A percentile compares a stretch with the other conserved stretches of the same genome.
These are phyloP conservation scores for Taxillus chinensis DNA, from an alignment of 164 flowering plant genomes.

Conservation along the genomic window DNA sequence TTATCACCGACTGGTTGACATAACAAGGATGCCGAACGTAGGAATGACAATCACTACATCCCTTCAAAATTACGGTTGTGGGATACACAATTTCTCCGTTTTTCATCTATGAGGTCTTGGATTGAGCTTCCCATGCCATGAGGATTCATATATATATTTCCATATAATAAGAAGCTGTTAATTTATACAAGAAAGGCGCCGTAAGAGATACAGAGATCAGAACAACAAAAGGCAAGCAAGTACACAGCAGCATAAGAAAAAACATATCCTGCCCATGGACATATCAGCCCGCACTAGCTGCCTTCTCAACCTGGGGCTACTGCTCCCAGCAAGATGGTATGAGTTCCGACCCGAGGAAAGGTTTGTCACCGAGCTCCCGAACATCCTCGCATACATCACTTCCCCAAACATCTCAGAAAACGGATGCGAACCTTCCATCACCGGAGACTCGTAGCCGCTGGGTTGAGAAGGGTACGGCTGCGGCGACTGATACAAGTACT, in stretches of 20 bases:
- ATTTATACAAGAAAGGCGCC: no score
- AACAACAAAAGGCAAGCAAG: constrained; percentile 39
- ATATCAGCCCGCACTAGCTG: constrained; percentile 29
- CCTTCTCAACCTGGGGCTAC: constrained; percentile 27
- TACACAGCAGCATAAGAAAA: constrained; percentile 42
- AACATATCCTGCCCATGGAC: constrained; percentile 41
- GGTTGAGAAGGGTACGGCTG: constrained; percentile 9
- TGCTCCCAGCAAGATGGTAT: constrained; percentile 19
- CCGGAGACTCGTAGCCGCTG: constrained; percentile 3
- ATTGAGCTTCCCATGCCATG: no score
- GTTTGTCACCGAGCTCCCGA: constrained; percentile 30
- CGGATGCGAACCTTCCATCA: not conserved
- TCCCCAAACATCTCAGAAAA: constrained; percentile 16
- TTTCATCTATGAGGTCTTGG: no score
- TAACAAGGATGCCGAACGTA: no score
- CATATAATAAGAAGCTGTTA: no score
- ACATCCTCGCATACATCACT: constrained; percentile 31
- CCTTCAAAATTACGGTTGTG: no score
- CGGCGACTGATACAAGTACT: constrained; percentile 6
- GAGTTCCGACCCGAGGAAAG: constrained; percentile 24
- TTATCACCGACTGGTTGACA: no score
- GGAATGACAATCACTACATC: no score
- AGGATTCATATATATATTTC: no score
- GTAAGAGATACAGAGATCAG: constrained; percentile 12
- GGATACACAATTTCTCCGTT: no score